phyloP scores from a whole-genome alignment of 352 stramenopile genomes.

The Phytophthora rubi region DNA sequence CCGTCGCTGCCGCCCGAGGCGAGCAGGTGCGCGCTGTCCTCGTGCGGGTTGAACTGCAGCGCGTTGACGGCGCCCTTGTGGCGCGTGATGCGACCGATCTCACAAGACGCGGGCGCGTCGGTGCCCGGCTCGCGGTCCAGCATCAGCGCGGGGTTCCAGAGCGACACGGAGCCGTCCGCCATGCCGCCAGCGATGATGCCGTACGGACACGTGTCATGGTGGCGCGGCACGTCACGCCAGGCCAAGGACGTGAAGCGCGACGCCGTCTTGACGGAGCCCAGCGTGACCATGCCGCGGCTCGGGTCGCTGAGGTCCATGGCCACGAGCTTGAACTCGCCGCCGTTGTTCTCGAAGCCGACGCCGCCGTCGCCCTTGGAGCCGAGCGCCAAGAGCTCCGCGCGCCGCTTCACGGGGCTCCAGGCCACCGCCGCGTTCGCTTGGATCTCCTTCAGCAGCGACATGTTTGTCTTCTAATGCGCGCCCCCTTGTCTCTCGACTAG shows the following conservation, averaged over 20 bases:
- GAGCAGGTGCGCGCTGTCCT: constrained; percentile 91
- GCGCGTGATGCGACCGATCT: constrained; percentile 81
- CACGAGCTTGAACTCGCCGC: constrained; percentile 97
- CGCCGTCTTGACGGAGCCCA: constrained; percentile 90
- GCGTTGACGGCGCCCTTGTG: constrained; percentile 93
- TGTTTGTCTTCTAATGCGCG: constrained; percentile 31
- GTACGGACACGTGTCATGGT: constrained; percentile 79
- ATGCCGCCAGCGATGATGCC: constrained; percentile 97
- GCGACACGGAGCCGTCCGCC: constrained; percentile 95
- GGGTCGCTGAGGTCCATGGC: constrained; percentile 91
- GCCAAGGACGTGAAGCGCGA: constrained; percentile 94
- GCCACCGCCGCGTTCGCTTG: constrained; percentile 89
- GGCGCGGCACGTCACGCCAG: constrained; percentile 90
- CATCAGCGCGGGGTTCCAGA: constrained; percentile 95
- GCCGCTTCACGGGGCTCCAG: constrained; percentile 85
- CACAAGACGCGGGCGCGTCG: constrained; percentile 44
- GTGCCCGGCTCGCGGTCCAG: constrained; percentile 64
- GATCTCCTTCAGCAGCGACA: constrained; percentile 93
- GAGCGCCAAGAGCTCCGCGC: constrained; percentile 83
- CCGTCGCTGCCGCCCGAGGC: constrained; percentile 94
- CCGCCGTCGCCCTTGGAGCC: constrained; percentile 95
- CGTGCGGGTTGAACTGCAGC: constrained; percentile 96
- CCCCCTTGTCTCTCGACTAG: constrained; percentile 5
- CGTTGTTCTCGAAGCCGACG: constrained; percentile 97
- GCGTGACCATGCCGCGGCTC: constrained; percentile 67